phyloP scores from a whole-genome alignment of 192 early-diverging fungal genomes.

The Linnemannia hyalina region DNA sequence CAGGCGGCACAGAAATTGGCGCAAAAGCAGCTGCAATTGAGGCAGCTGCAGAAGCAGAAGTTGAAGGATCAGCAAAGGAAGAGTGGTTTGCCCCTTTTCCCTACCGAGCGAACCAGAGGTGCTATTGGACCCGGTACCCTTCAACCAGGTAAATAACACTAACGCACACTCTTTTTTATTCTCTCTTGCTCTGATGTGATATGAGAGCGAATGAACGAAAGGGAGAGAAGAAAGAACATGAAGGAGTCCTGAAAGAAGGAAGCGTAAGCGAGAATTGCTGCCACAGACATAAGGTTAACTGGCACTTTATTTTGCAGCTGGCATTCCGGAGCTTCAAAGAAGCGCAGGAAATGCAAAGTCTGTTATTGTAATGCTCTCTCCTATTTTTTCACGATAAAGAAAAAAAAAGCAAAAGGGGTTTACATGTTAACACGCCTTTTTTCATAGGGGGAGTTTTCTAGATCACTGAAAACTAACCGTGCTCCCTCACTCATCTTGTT shows the following conservation, averaged over 20 bases:
- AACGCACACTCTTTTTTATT: conserved; percentile 2
- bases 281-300: neutral
- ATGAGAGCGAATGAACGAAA: neutral
- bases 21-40: conserved; percentile 18
- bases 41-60: conserved; percentile 17
- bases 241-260: neutral
- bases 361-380: neutral
- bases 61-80: conserved; percentile 21
- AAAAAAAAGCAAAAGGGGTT: neutral
- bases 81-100: conserved; percentile 32
- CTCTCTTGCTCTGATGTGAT: neutral
- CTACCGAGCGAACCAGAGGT: conserved; percentile 40
- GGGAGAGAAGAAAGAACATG: neutral
- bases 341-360: neutral
- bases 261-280: neutral
- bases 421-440: neutral
- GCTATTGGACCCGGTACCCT: conserved; percentile 14
- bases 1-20: conserved; percentile 8
- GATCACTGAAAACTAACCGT: neutral
- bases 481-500: neutral
- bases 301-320: neutral
- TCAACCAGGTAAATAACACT: conserved; percentile 34
- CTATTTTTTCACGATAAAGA: neutral
- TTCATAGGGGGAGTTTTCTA: neutral
- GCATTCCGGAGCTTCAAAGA: conserved; percentile 7